These are phyloP conservation scores for Penicillium mononematosum DNA, from an alignment of 495 filamentous ascomycete species.

Conservation along the genomic window DNA sequence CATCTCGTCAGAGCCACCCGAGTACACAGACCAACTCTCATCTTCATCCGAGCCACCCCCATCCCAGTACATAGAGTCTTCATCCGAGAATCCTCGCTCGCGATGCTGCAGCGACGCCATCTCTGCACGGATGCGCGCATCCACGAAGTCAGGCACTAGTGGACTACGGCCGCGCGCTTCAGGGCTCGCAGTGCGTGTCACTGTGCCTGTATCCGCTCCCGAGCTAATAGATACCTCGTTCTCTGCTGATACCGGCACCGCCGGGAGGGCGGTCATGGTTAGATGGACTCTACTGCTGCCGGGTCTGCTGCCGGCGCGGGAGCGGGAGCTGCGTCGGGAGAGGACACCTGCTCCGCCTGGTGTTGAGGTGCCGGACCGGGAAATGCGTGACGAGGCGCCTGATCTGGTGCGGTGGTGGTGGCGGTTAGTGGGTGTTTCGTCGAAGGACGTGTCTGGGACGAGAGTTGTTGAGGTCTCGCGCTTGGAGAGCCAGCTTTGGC, in stretches of 20 bases:
- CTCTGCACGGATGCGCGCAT: constrained; percentile 46
- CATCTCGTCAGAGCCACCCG: constrained; percentile 18
- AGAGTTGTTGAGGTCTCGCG: constrained; percentile 71
- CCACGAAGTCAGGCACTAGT: constrained; percentile 43
- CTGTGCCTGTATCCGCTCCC: background rate
- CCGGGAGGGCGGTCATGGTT: constrained; percentile 36
- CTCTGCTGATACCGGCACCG: constrained; percentile 1
- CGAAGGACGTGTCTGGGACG: constrained; percentile 39
- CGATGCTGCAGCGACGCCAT: constrained; percentile 37
- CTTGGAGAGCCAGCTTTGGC: constrained; percentile 74
- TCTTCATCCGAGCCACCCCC: constrained; percentile 8
- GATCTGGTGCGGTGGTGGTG: constrained; percentile 30
- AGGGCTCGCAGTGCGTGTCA: constrained; percentile 15
- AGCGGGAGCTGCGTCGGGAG: constrained; percentile 23
- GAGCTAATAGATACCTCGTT: constrained; percentile 2
- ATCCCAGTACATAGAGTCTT: constrained; percentile 17
- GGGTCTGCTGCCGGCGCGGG: constrained; percentile 33
- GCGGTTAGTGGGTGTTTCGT: constrained; percentile 15
- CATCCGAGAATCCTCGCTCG: constrained; percentile 8
- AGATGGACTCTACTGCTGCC: constrained; percentile 40
- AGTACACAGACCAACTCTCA: constrained; percentile 23
- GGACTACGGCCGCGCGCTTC: constrained; percentile 15
- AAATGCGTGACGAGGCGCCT: constrained; percentile 24
- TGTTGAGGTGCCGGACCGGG: constrained; percentile 42
- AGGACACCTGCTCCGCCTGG: constrained; percentile 22